These are phyloP conservation scores for Debaryomycetaceae sp. DNA, from an alignment of 1,139 yeast genomes.

Conservation along the genomic window DNA sequence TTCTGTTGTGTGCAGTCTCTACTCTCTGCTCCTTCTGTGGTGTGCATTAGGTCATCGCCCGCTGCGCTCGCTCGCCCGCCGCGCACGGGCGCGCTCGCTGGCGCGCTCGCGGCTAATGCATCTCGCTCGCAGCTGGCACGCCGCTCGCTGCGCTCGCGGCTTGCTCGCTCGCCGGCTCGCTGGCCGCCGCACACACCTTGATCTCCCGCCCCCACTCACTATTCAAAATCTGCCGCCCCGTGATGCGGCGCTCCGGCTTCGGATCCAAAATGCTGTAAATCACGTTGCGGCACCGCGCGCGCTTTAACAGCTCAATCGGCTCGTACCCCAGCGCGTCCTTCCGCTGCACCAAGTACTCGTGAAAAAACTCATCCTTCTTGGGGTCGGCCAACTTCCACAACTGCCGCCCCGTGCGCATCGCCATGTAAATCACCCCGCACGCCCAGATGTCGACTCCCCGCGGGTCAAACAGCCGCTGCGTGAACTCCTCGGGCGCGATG, in stretches of 20 bases:
- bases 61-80: background rate
- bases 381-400: conserved; percentile 82
- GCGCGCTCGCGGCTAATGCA: background rate
- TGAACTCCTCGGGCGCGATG: conserved; percentile 94
- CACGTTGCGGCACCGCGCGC: conserved; percentile 87
- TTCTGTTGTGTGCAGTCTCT: background rate
- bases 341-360: conserved; percentile 67
- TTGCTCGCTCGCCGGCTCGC: conserved; percentile 29
- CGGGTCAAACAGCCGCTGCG: conserved; percentile 75
- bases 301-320: conserved; percentile 77
- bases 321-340: conserved; percentile 83
- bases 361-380: conserved; percentile 74
- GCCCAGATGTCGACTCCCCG: conserved; percentile 95
- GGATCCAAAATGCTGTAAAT: conserved; percentile 92
- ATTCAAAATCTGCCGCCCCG: conserved; percentile 80
- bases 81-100: background rate
- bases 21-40: conserved; percentile 1
- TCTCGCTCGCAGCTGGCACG: background rate
- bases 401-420: conserved; percentile 95
- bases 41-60: background rate
- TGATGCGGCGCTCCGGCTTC: conserved; percentile 78
- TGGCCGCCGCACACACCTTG: conserved; percentile 69
- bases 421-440: conserved; percentile 95
- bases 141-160: conserved; percentile 2
- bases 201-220: conserved; percentile 97